Base-by-base conservation (phyloP, 2,329 filamentous ascomycete genomes). In the Diaporthe sp. region DNA sequence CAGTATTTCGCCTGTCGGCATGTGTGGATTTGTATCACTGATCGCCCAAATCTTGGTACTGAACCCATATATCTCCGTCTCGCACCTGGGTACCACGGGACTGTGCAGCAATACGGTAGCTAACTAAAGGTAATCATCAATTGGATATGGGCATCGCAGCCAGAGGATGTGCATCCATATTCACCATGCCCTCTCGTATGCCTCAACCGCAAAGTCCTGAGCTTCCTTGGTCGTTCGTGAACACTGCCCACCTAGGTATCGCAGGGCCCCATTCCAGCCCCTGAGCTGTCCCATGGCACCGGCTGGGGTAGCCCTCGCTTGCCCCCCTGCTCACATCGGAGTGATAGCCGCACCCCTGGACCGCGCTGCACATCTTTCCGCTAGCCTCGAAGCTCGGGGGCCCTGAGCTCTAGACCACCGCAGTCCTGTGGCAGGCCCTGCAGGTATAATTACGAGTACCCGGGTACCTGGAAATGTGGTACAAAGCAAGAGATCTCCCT, bases 31-130 rank as follows among this genome's bases (percentile, higher is more conserved):
- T 50, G 22, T 25, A 19, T 25, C 4, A 68, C 45, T 68, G 64
- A 54, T 68, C 45, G 47, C 17, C 17, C 64, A 68, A 54, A 68
- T 68, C 64, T 54, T 54, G 64, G 64, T 68, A 54, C 64, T 54
- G 45, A 38, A 35, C 33, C 45, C 64, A 68, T 33, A 40, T 47
- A 40, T 68, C 35, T 54, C 64, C 47, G 47, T 68, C 33, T 68
- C 47, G n/a, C 4, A 68, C 1, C 8, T 35, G 25, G 58, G 33
- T 30, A 38, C 64, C 45, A 25, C 13, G 19, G n/a, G 33, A 28
- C 13, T 19, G 45, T 19, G 30, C 22, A 6, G 30, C 45, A 40
- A 28, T 30, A 50, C 64, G 45, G 58, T 25, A 19, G 30, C 57
- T n/a, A 38, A 6, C 35, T 38, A 38, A 5, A n/a, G 45, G 45